Percentiles rank a stretch among this genome's conserved stretches.
These are phyloP conservation scores for Lagenidium giganteum DNA, from an alignment of 352 stramenopile species.

Conservation along the genomic window DNA sequence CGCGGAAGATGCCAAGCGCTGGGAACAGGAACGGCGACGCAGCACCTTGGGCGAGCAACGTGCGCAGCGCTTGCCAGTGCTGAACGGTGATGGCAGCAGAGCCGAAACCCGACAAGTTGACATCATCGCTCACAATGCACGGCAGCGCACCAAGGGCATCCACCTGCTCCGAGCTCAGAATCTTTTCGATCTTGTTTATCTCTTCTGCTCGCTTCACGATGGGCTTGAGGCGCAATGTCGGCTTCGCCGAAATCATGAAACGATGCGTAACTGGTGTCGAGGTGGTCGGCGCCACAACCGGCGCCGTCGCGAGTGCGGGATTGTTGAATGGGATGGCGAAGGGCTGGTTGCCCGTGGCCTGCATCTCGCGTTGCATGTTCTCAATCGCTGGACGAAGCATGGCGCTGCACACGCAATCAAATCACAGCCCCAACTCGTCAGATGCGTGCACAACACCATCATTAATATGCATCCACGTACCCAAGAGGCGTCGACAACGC, in stretches of 20 bases:
- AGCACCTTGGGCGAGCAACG: constrained; percentile 30
- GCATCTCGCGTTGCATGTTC: constrained; percentile 81
- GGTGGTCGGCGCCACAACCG: background rate
- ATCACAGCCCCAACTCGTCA: background rate
- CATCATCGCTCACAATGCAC: constrained; percentile 11
- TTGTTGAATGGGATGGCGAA: constrained; percentile 78
- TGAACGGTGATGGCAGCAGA: constrained; percentile 8
- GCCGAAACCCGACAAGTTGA: no score
- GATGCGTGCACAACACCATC: no score
- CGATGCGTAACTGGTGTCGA: constrained; percentile 23
- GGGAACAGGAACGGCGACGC: constrained; percentile 44
- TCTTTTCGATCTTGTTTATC: constrained; percentile 17
- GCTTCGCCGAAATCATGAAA: constrained; percentile 51
- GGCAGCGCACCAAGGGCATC: constrained; percentile 22
- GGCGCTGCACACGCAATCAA: constrained; percentile 24
- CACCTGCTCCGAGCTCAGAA: constrained; percentile 26
- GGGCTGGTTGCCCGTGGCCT: constrained; percentile 34
- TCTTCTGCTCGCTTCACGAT: constrained; percentile 36
- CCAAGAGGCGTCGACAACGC: constrained; percentile 88
- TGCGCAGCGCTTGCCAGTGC: constrained; percentile 35
- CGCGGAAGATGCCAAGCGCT: constrained; percentile 47
- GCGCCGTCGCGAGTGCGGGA: constrained; percentile 22
- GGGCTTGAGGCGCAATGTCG: constrained; percentile 41
- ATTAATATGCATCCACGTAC: constrained; percentile 26
- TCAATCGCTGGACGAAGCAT: constrained; percentile 81